Percentiles rank a stretch among this genome's conserved stretches.
Conservation (phyloP, 306 rosid species). For the Begonia masoniana region DNA sequence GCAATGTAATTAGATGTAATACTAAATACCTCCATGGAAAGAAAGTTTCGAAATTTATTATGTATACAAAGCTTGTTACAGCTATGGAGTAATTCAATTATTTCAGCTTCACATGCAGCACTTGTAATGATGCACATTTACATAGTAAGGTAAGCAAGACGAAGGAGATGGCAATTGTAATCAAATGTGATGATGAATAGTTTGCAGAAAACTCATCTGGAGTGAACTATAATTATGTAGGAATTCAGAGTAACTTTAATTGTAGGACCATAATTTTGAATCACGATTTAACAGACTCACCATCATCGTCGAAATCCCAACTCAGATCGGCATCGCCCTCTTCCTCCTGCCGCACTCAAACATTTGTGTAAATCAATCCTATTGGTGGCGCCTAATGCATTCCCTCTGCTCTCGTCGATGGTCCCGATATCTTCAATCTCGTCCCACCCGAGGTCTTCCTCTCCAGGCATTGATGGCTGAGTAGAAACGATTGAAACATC, state of each 20-base stretch:
- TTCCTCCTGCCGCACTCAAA: conserved; percentile 25
- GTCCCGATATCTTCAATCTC: conserved; percentile 70
- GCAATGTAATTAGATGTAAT: no score
- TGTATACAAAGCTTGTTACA: no score
- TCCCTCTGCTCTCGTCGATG: conserved; percentile 44
- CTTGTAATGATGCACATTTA: no score
- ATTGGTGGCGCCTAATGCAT: conserved; percentile 17
- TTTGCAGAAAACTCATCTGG: no score
- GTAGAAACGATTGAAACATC: conserved; percentile 80
- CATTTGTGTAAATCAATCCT: conserved; percentile 47
- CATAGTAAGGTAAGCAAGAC: no score
- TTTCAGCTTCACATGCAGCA: no score
- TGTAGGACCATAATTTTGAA: not conserved
- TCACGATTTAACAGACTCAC: conserved; percentile 35
- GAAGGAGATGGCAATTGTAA: no score
- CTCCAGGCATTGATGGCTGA: conserved; percentile 59
- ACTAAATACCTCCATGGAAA: no score
- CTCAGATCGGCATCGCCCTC: conserved; percentile 67
- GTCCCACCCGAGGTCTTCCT: conserved; percentile 85
- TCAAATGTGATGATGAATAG: no score
- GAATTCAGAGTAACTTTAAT: not conserved
- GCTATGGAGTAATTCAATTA: no score
- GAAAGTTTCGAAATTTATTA: no score
- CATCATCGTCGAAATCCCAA: conserved; percentile 84
- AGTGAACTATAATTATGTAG: no score